Percentiles rank a stretch among this genome's conserved stretches.
phyloP scores from a whole-genome alignment of 2,329 filamentous ascomycete species.

The Coniochaeta sp. region DNA sequence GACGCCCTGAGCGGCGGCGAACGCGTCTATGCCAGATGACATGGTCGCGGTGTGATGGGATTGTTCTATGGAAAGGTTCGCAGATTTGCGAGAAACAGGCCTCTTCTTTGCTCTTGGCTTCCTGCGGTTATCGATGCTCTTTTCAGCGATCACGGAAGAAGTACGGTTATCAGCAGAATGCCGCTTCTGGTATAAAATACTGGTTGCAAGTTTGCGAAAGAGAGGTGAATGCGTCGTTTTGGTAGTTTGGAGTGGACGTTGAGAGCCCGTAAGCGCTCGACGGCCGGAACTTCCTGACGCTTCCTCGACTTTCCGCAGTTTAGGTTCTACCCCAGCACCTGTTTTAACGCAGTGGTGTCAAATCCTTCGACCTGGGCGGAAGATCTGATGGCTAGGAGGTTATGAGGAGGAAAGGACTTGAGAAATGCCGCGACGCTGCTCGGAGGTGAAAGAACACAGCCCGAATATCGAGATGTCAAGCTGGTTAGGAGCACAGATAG shows the following conservation, averaged over 20 bases:
- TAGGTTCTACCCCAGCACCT: neutral
- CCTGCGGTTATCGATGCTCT: slow-evolving; percentile 14
- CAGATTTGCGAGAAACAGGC: neutral
- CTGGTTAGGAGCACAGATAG: neutral
- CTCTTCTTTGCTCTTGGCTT: slow-evolving; percentile 20
- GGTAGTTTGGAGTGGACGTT: slow-evolving; percentile 23
- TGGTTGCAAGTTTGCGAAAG: slow-evolving; percentile 50
- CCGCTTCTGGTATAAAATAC: slow-evolving; percentile 28
- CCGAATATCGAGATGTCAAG: neutral
- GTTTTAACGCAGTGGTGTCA: neutral
- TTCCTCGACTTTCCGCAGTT: neutral
- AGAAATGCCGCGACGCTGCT: too few relatives aligned
- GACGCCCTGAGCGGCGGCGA: neutral
- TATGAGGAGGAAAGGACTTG: too few relatives aligned
- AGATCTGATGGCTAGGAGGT: too few relatives aligned
- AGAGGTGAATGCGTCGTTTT: slow-evolving; percentile 67
- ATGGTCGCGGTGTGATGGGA: neutral
- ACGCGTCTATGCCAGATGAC: neutral
- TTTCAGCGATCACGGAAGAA: slow-evolving; percentile 6
- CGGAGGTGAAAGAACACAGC: too few relatives aligned
- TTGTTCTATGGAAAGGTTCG: neutral
- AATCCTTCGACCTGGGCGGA: neutral
- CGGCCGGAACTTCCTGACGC: slow-evolving; percentile 9
- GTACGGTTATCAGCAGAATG: slow-evolving; percentile 5
- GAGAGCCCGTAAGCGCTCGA: slow-evolving; percentile 8